Evolutionary conservation across 2,329 filamentous ascomycete species (phyloP), one percentile per base, ranked within the genome.

Genomic region (Beauveria bassiana): DNA sequence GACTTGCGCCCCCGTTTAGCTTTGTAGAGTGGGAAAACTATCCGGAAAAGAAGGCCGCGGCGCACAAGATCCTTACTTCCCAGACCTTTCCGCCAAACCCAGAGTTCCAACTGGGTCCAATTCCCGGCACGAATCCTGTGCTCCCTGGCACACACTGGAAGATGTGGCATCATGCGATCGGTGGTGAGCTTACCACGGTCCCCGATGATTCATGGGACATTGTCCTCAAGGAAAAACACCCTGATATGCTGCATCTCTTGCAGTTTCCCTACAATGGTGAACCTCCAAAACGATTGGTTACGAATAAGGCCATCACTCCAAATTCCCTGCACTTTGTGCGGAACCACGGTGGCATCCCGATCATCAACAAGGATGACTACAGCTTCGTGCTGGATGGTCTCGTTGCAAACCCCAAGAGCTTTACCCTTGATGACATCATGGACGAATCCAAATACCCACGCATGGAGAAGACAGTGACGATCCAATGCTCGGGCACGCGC

Each of bases 1-100:
- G 14, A 38, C 34, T 16, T 38, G 12, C 3, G 34, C 14, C 5
- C 34, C 12, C 34, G 12, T 38, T 14, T 40, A 71, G 83, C 8
- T 89, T 88, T 63, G 77, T 90, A 6, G 86, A 89, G 67, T 89
- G 86, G 86, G 86, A 89, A 68, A 79, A 83, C 14, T 87, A 88
- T 59, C 86, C 87, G 0, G 84, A 88, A 53, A 89, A 88, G 71
- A 87, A 87, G 67, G 78, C 77, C 28, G 74, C 79, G 51, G 86
- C 84, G 0, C 78, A 81, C 52, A 77, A 83, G 61, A 80, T 87
- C 53, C 68, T 73, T 43, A 68, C 62, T 0, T 59, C 64, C 0
- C 65, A 70, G 28, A 68, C 64, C 0, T 71, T 70, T 5, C 67
- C 71, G 34, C 68, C 77, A 67, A 61, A 70, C 9, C 82, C 83